A percentile compares a stretch with the other conserved stretches of the same genome.
phyloP scores from a whole-genome alignment of 371 early-diverging fungal genomes.

The Mucor mucedo region DNA sequence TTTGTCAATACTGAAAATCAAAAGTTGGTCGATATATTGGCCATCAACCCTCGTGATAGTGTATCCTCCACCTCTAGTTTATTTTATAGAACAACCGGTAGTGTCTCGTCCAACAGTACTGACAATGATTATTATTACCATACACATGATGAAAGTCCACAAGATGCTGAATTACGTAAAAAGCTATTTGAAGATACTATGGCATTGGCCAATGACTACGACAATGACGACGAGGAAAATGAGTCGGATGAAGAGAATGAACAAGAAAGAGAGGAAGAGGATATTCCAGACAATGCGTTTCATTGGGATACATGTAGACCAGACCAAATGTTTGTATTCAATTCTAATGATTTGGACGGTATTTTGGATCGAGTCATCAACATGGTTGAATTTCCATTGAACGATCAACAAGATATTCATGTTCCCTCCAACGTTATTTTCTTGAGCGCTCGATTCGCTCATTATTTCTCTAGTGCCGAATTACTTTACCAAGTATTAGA shows the following conservation, averaged over 20 bases:
- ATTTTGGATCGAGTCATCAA: slow-evolving; percentile 76
- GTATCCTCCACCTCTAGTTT: slow-evolving; percentile 57
- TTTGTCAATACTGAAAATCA: slow-evolving; percentile 68
- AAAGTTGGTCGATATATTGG: slow-evolving; percentile 63
- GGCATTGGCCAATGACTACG: slow-evolving; percentile 19
- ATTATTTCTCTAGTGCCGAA: slow-evolving; percentile 75
- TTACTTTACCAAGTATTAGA: slow-evolving; percentile 72
- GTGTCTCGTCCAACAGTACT: slow-evolving; percentile 36
- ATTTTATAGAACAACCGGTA: slow-evolving; percentile 34
- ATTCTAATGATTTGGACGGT: slow-evolving; percentile 65
- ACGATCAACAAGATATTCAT: slow-evolving; percentile 62
- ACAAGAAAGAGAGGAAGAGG: slow-evolving; percentile 29
- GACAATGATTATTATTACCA: slow-evolving; percentile 56
- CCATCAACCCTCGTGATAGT: slow-evolving; percentile 60
- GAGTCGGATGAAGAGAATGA: slow-evolving; percentile 23
- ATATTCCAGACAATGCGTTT: slow-evolving; percentile 48
- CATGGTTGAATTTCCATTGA: slow-evolving; percentile 60
- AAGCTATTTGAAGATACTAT: slow-evolving; percentile 47
- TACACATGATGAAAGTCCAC: slow-evolving; percentile 45
- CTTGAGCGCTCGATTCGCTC: slow-evolving; percentile 86
- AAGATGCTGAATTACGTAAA: slow-evolving; percentile 54
- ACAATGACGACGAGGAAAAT: slow-evolving; percentile 24
- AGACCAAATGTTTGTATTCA: slow-evolving; percentile 93
- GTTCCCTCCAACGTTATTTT: slow-evolving; percentile 87
- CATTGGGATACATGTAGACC: slow-evolving; percentile 79